Conservation (phyloP, 164 flowering plant species). For the Cinnamomum micranthum region DNA sequence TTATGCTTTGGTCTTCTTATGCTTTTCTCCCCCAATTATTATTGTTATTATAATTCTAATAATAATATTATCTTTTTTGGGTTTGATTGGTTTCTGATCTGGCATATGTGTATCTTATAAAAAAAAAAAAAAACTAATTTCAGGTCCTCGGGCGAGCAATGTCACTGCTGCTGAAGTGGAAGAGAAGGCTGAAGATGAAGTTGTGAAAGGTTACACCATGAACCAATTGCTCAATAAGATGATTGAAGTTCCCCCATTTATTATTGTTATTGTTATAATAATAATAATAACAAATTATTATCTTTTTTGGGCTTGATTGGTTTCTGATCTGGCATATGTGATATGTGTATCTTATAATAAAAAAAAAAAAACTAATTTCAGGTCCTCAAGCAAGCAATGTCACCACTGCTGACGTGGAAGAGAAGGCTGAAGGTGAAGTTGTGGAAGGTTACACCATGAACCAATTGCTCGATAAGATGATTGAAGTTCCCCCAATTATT, state of each 20-base stretch:
- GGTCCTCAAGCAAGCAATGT: slow-evolving; percentile 33
- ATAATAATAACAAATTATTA: too few species aligned
- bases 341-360: background rate
- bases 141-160: slow-evolving; percentile 33
- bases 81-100: background rate
- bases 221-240: slow-evolving; percentile 88
- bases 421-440: slow-evolving; percentile 55
- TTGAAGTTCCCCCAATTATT: slow-evolving; percentile 34
- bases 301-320: background rate
- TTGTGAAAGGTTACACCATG: slow-evolving; percentile 68
- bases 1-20: background rate
- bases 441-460: slow-evolving; percentile 72
- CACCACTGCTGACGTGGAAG: slow-evolving; percentile 37
- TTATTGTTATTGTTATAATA: too few species aligned
- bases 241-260: slow-evolving; percentile 38
- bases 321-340: background rate
- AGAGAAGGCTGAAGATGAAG: slow-evolving; percentile 52
- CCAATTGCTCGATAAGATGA: slow-evolving; percentile 83
- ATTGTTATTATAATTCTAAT: background rate
- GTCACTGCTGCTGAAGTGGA: slow-evolving; percentile 33
- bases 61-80: background rate
- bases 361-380: background rate
- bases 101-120: background rate
- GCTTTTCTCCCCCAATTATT: background rate
- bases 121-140: background rate